Base-by-base conservation (phyloP, 805 yeast genomes). In the Nematodospora valgi region DNA sequence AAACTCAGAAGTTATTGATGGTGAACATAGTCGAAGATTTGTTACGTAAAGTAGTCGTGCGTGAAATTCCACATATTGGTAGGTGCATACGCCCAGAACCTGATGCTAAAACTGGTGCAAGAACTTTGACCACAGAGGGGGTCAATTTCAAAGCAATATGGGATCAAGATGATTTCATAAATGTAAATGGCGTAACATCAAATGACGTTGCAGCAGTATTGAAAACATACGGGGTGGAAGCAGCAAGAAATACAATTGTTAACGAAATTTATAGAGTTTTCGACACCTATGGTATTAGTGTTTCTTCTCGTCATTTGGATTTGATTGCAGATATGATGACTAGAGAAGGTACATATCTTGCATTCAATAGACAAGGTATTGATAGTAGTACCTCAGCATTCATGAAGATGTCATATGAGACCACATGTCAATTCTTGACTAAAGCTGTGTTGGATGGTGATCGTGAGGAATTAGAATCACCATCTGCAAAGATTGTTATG, bases 261-360 rank as follows among this genome's bases (percentile, higher is more conserved):
- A 82, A 86, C 53, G 99, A 93, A 72, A 86, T 93, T 59, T 84
- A 86, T 65, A 85, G 86, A 51, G 99, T 93, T 51, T 93, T 93
- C 78, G 86, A 87, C 41, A 88, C 94, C 35, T 93, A 93, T 64
- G 98, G 98, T 52, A 93, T 93, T 56, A 69, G 88, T 40, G 98
- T 93, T 40, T 83, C 93, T 38, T 70, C 78, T 35, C 86, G 98
- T 62, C 99, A 93, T 69, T 78, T 93, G 66, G 98, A 93, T 58
- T 78, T 93, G 59, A 82, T 93, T 61, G 99, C 95, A 46, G 99
- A 93, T 63, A 86, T 86, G 87, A 93, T 93, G 99, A 93, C 99
- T 4, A 80, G 98, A 64, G 98, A 93, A 64, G 99, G 99, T 54
- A 78, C 94, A 2, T 93, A 89, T 58, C 68, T 91, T 57, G 96